These are phyloP conservation scores for Russula ochroleuca DNA, from an alignment of 768 basidiomycete species.

Conservation along the genomic window DNA sequence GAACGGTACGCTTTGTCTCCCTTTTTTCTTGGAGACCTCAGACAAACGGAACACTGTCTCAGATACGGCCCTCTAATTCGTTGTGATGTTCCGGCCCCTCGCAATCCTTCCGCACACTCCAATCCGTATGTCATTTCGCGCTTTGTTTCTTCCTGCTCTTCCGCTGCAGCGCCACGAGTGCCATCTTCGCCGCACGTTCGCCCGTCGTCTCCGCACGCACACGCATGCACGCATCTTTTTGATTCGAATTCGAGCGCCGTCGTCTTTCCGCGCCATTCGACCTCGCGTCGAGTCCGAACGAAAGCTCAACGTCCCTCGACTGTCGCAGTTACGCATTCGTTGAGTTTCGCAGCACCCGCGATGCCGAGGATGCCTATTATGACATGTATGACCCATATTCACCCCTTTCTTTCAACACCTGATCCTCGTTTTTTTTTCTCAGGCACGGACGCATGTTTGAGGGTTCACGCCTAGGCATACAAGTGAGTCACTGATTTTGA, in stretches of 20 bases:
- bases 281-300: slow-evolving; percentile 33
- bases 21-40: neutral
- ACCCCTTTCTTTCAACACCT: neutral
- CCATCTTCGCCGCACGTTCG: slow-evolving; percentile 27
- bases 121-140: slow-evolving; percentile 69
- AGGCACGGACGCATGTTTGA: slow-evolving; percentile 79
- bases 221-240: slow-evolving; percentile 20
- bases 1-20: slow-evolving; percentile 53
- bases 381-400: slow-evolving; percentile 53
- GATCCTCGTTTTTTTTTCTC: neutral
- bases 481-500: slow-evolving; percentile 42
- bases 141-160: slow-evolving; percentile 26
- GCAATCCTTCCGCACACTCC: slow-evolving; percentile 66
- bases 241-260: slow-evolving; percentile 29
- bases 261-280: slow-evolving; percentile 29
- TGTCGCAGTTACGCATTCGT: slow-evolving; percentile 79
- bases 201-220: slow-evolving; percentile 24
- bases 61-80: slow-evolving; percentile 81
- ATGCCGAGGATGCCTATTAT: slow-evolving; percentile 80
- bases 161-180: slow-evolving; percentile 29
- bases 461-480: slow-evolving; percentile 68
- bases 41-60: slow-evolving; percentile 1
- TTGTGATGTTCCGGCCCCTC: slow-evolving; percentile 86
- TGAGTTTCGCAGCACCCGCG: slow-evolving; percentile 72
- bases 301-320: slow-evolving; percentile 55